A percentile compares a stretch with the other conserved stretches of the same genome.
Conservation (phyloP, 768 basidiomycete species). For the Lyophyllum shimeji region DNA sequence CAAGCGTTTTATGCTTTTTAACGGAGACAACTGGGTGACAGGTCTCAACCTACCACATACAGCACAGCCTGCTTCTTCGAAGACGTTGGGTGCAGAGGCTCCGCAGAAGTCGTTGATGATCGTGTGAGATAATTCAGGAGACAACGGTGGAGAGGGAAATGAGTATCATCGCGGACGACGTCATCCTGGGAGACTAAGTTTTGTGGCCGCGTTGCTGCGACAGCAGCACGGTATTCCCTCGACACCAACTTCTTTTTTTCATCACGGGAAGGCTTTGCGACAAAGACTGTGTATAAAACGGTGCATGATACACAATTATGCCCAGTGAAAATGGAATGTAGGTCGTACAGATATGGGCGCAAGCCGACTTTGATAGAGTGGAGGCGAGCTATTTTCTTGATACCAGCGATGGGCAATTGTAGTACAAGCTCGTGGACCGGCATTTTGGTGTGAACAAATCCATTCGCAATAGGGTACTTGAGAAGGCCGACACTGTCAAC, state of each 20-base stretch:
- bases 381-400: not conserved
- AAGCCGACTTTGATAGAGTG: not conserved
- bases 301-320: not conserved
- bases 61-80: constrained; percentile 23
- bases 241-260: not conserved
- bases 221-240: not conserved
- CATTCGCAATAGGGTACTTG: not conserved
- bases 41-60: constrained; percentile 20
- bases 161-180: too few species aligned
- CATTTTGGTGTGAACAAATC: not conserved
- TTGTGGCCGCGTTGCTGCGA: too few species aligned
- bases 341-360: not conserved
- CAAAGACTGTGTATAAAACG: not conserved
- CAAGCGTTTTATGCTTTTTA: constrained; percentile 2
- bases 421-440: not conserved
- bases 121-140: not conserved
- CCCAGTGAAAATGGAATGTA: not conserved
- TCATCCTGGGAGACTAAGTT: too few species aligned
- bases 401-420: not conserved
- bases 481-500: not conserved
- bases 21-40: not conserved
- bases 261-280: not conserved
- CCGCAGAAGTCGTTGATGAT: constrained; percentile 1
- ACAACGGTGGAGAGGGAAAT: not conserved
- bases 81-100: constrained; percentile 3